phyloP scores from a whole-genome alignment of 805 yeast species.

The Candida verbasci region DNA sequence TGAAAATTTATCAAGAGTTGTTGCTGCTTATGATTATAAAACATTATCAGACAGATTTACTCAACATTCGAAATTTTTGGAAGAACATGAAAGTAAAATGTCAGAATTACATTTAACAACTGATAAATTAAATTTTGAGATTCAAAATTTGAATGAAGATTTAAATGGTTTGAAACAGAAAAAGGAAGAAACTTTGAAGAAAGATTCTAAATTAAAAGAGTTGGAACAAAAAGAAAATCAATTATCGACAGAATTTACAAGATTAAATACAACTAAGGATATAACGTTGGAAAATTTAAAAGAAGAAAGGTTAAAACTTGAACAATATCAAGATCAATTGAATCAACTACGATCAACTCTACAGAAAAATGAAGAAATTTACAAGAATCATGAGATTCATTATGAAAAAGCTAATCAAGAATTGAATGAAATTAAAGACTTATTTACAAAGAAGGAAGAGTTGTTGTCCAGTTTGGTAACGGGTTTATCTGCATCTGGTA shows the following conservation, averaged over 20 bases:
- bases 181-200: slow-evolving; percentile 54
- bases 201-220: slow-evolving; percentile 56
- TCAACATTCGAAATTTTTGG: slow-evolving; percentile 40
- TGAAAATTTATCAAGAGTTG: slow-evolving; percentile 68
- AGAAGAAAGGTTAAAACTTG: slow-evolving; percentile 45
- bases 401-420: slow-evolving; percentile 40
- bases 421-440: slow-evolving; percentile 43
- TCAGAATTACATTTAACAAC: slow-evolving; percentile 40
- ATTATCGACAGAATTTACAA: slow-evolving; percentile 58
- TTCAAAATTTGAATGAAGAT: slow-evolving; percentile 56
- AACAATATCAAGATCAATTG: slow-evolving; percentile 28
- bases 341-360: slow-evolving; percentile 27
- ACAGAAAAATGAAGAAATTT: slow-evolving; percentile 31
- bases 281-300: slow-evolving; percentile 52
- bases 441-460: slow-evolving; percentile 63
- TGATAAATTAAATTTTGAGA: slow-evolving; percentile 49
- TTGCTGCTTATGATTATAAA: slow-evolving; percentile 72
- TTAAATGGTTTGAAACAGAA: slow-evolving; percentile 47
- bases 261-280: slow-evolving; percentile 61
- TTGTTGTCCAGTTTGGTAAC: slow-evolving; percentile 76
- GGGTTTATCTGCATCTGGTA: slow-evolving; percentile 83
- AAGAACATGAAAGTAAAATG: slow-evolving; percentile 38
- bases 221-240: slow-evolving; percentile 56
- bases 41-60: slow-evolving; percentile 36
- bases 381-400: slow-evolving; percentile 39